Conservation (phyloP, 192 early-diverging fungal species). For the Entomortierella beljakovae region DNA sequence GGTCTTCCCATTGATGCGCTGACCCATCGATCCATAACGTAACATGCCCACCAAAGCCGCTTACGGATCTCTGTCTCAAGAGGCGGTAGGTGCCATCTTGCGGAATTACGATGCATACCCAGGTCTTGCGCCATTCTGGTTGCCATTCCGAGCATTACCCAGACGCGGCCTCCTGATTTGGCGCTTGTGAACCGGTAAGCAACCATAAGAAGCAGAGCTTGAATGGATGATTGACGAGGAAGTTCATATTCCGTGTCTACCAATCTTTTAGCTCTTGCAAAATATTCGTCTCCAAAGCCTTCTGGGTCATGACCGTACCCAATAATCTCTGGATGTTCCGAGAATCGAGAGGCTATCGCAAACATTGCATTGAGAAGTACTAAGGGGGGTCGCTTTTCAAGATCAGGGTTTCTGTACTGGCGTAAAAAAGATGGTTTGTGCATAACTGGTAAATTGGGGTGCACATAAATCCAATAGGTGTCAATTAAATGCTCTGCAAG, state of each 20-base stretch:
- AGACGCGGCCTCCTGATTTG: conserved; percentile 70
- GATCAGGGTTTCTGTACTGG: conserved; percentile 48
- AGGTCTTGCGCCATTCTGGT: conserved; percentile 71
- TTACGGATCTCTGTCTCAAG: conserved; percentile 68
- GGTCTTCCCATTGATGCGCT: conserved; percentile 65
- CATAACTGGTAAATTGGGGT: conserved; percentile 75
- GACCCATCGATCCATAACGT: conserved; percentile 73
- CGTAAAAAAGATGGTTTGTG: conserved; percentile 64
- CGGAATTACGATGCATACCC: conserved; percentile 66
- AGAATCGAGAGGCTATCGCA: conserved; percentile 62
- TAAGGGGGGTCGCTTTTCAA: conserved; percentile 42
- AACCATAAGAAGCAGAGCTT: conserved; percentile 73
- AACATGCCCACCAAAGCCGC: conserved; percentile 82
- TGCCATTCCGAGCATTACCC: conserved; percentile 73
- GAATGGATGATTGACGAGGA: conserved; percentile 67
- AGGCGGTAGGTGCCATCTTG: conserved; percentile 61
- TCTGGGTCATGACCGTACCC: conserved; percentile 45
- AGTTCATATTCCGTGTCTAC: conserved; percentile 76
- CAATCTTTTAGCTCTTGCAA: conserved; percentile 76
- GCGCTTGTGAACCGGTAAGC: conserved; percentile 75
- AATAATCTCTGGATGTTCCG: conserved; percentile 56
- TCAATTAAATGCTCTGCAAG: conserved; percentile 70
- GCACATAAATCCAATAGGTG: conserved; percentile 74
- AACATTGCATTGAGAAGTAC: conserved; percentile 67
- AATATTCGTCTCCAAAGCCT: conserved; percentile 69